A percentile compares a stretch with the other conserved stretches of the same genome.
phyloP scores from a whole-genome alignment of 306 rosid species.

The Prunus kanzakura region DNA sequence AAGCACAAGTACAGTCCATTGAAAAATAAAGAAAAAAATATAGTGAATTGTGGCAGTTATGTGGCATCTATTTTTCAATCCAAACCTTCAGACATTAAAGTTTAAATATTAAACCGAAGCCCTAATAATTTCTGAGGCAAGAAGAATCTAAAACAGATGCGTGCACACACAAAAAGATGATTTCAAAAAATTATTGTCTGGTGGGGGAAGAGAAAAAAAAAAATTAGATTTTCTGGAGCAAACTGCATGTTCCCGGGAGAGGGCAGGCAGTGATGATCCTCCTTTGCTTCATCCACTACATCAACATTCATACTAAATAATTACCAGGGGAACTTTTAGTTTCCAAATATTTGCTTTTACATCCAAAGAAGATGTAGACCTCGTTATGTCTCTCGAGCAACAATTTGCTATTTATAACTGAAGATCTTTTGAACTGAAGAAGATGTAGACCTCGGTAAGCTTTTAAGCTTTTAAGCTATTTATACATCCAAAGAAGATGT shows the following conservation, averaged over 20 bases:
- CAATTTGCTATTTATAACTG: too few species aligned
- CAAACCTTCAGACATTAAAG: neutral
- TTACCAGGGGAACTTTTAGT: neutral
- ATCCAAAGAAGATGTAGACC: neutral
- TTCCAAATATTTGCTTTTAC: too few species aligned
- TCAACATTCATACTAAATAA: neutral
- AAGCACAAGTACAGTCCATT: neutral
- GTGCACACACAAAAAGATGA: neutral
- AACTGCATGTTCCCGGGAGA: neutral
- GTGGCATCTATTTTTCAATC: neutral
- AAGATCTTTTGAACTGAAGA: too few species aligned
- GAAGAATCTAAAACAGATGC: neutral
- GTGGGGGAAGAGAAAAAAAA: neutral
- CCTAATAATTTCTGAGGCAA: constrained; percentile 6
- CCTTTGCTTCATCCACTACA: neutral
- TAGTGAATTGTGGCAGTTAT: too few species aligned
- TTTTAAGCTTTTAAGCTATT: too few species aligned
- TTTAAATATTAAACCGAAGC: neutral
- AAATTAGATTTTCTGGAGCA: neutral
- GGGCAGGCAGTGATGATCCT: neutral
- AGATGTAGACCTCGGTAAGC: too few species aligned
- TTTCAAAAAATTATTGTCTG: neutral
- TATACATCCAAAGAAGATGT: too few species aligned
- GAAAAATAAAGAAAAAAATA: too few species aligned
- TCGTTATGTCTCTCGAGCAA: neutral